phyloP scores from a whole-genome alignment of 768 basidiomycete genomes.

The Boletales sp. region DNA sequence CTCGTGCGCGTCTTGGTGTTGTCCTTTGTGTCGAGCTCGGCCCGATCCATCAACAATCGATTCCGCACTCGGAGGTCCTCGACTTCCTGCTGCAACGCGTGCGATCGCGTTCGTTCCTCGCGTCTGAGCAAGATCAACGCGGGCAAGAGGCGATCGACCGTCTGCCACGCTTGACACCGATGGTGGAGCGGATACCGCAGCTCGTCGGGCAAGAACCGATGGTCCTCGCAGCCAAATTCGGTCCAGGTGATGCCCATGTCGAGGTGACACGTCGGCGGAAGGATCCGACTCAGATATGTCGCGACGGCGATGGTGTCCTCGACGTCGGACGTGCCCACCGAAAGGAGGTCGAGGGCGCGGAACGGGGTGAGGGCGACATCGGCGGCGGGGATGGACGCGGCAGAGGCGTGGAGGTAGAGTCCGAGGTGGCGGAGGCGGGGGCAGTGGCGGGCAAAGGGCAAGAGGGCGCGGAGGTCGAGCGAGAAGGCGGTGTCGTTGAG shows the following conservation, averaged over 20 bases:
- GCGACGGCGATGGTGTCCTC: conserved; percentile 41
- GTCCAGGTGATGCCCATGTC: conserved; percentile 50
- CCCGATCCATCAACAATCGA: conserved; percentile 37
- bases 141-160: conserved; percentile 41
- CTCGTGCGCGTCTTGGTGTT: conserved; percentile 10
- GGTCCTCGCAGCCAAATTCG: conserved; percentile 13
- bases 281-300: conserved; percentile 51
- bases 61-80: conserved; percentile 49
- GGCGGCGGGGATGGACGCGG: conserved; percentile 12
- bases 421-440: conserved; percentile 35
- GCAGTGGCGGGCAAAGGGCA: conserved; percentile 40
- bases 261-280: conserved; percentile 41
- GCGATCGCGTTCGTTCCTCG: conserved; percentile 41
- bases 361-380: conserved; percentile 16
- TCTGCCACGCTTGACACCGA: conserved; percentile 40
- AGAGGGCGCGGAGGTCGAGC: conserved; percentile 37
- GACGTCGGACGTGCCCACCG: conserved; percentile 50
- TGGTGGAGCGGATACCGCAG: conserved; percentile 6
- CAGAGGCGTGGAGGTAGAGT: conserved; percentile 36
- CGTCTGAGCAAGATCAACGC: conserved; percentile 40
- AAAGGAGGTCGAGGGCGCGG: conserved; percentile 25
- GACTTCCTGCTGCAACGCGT: conserved; percentile 41
- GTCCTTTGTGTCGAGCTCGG: conserved; percentile 1
- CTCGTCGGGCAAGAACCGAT: conserved; percentile 7
- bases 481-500: conserved; percentile 9